phyloP scores from a whole-genome alignment of 345 rosid genomes.

The Bretschneidera sinensis region DNA sequence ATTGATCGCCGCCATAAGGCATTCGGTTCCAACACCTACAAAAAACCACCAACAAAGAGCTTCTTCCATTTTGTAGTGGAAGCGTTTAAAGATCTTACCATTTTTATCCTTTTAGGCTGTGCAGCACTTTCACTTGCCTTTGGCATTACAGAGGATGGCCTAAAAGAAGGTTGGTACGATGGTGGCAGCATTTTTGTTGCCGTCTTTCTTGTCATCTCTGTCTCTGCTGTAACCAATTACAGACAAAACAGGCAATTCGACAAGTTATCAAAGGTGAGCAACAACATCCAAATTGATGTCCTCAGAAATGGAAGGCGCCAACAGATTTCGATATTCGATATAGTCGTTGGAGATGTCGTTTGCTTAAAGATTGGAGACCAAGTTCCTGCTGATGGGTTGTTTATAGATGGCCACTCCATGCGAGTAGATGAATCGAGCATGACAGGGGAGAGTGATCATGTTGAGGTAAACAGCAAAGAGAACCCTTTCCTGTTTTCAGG shows the following conservation, averaged over 20 bases:
- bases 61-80: constrained; percentile 42
- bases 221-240: constrained; percentile 50
- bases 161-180: constrained; percentile 66
- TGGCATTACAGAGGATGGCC: constrained; percentile 55
- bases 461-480: constrained; percentile 22
- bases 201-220: constrained; percentile 44
- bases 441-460: constrained; percentile 57
- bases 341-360: constrained; percentile 62
- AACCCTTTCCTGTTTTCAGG: constrained; percentile 65
- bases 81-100: constrained; percentile 50
- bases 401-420: constrained; percentile 41
- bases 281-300: constrained; percentile 47
- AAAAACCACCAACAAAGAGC: constrained; percentile 53
- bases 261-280: constrained; percentile 45
- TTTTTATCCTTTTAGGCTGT: constrained; percentile 52
- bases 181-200: constrained; percentile 66
- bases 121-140: constrained; percentile 60
- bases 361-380: constrained; percentile 61
- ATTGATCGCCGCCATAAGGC: constrained; percentile 31
- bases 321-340: constrained; percentile 46
- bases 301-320: constrained; percentile 43
- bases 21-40: constrained; percentile 63
- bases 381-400: constrained; percentile 64
- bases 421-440: constrained; percentile 63
- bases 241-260: constrained; percentile 50